Evolutionary conservation across 2,329 filamentous ascomycete species (phyloP).

Genomic region (Rhexocercosporidium sp.): DNA sequence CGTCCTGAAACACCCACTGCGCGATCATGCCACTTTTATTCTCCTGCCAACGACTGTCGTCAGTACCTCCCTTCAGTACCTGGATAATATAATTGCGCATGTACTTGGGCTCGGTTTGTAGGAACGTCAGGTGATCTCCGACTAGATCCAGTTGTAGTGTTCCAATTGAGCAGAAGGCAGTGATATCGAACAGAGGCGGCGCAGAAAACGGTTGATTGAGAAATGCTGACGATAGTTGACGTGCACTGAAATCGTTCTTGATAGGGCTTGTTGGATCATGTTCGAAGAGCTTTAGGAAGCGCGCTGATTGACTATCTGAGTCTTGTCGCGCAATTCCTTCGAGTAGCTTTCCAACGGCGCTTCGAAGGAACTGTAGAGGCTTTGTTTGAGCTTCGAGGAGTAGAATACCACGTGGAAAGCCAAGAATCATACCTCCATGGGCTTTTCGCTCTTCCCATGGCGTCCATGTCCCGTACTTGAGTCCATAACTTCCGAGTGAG

Average conservation of each 20-base stretch:
- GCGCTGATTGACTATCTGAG: not conserved
- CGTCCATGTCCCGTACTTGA: conserved; percentile 9
- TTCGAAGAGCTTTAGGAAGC: not conserved
- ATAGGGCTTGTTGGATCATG: too few species aligned
- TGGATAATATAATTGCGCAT: not conserved
- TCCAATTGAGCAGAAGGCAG: conserved; percentile 6
- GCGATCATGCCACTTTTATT: not conserved
- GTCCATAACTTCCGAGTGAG: conserved; percentile 8
- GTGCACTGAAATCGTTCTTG: not conserved
- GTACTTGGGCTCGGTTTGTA: conserved; percentile 24
- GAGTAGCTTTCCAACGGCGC: conserved; percentile 8
- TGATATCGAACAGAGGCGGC: conserved; percentile 16
- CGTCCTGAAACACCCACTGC: not conserved
- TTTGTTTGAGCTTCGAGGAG: conserved; percentile 25
- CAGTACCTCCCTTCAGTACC: not conserved
- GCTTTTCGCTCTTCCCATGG: conserved; percentile 4
- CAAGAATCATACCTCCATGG: conserved; percentile 19
- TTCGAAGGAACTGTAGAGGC: conserved; percentile 3
- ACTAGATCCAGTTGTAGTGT: not conserved
- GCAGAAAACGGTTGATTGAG: conserved; percentile 27
- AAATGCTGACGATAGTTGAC: conserved; percentile 10
- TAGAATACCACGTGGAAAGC: conserved; percentile 22
- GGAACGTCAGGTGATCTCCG: conserved; percentile 24
- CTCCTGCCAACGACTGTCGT: not conserved
- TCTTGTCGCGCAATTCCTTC: not conserved